Evolutionary conservation across 148 eudicot genomes (phyloP), one percentile per base, ranked within the genome.

Genomic region (Linanthus parryae): DNA sequence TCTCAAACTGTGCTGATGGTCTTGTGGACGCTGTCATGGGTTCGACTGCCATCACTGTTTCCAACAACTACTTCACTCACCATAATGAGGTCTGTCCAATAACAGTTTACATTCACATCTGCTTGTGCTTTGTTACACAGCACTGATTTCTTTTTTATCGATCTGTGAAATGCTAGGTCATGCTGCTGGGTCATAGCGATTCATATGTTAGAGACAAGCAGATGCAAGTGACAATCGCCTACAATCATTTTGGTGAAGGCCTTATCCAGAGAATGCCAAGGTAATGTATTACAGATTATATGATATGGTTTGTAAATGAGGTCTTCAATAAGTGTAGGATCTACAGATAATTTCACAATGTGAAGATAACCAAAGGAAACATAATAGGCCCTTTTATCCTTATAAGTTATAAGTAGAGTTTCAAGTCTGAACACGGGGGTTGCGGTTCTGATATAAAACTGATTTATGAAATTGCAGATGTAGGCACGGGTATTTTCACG

Each of bases 211-310:
- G 68, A 56, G 97, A 88, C 69, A 84, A 79, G 70, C 71, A 63
- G 50, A 88, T 88, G 97, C 97, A 88, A 65, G 94, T 88, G 21
- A 88, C 97, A 4, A 79, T 88, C 43, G 97, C 97, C 28, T 88
- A 76, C 76, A 88, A 88, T 72, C 97, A 88, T 67, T 88, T 88
- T 64, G 97, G 94, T 41, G 72, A 79, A 36, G 94, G 94, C 12
- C 82, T 88, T 27, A 82, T 77, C 45, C 97, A 88, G 75, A 84
- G 97, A 69, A 88, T 88, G 97, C 97, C 97, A 38, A 88, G 94
- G 97, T 86, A 79, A 57, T 17, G 14, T 31, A 31, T n/a, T n/a
- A n/a, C n/a, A n/a, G n/a, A n/a, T n/a, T n/a, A n/a, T n/a, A n/a
- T n/a, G n/a, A n/a, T n/a, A n/a, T n/a, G n/a, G n/a, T n/a, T n/a